Conservation (phyloP, 2,329 filamentous ascomycete genomes). For the Pseudonectria buxi region DNA sequence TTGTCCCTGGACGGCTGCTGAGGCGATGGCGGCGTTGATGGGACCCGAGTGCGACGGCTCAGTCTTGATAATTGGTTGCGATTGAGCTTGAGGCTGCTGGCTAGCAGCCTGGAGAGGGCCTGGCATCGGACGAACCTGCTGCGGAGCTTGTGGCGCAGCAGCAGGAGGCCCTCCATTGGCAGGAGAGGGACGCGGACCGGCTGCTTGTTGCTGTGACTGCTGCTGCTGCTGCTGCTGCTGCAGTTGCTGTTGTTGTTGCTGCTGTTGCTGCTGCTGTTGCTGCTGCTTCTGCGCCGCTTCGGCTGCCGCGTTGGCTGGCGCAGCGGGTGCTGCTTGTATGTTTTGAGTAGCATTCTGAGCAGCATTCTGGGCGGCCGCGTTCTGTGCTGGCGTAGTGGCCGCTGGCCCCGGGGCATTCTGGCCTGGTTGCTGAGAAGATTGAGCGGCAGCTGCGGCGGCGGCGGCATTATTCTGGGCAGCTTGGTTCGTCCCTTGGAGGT, state of each 20-base stretch:
- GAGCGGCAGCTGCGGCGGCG: constrained; percentile 16
- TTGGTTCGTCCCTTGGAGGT: constrained; percentile 22
- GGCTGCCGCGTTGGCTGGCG: constrained; percentile 37
- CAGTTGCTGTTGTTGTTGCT: too few relatives aligned
- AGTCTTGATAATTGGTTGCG: constrained; percentile 25
- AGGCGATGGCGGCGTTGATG: constrained; percentile 40
- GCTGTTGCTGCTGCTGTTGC: constrained; percentile 11
- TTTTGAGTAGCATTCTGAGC: constrained; percentile 23
- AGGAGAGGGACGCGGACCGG: constrained; percentile 22
- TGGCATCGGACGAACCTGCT: constrained; percentile 22
- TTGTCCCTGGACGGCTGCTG: constrained; percentile 32
- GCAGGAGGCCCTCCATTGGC: constrained; percentile 21
- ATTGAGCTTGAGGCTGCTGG: constrained; percentile 19
- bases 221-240: constrained; percentile 34
- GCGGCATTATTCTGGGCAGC: constrained; percentile 16
- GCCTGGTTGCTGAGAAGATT: constrained; percentile 18
- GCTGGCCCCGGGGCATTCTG: constrained; percentile 3
- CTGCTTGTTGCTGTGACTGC: constrained; percentile 31
- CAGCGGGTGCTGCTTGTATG: constrained; percentile 26
- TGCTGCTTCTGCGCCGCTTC: constrained; percentile 41
- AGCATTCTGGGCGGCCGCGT: constrained; percentile 7
- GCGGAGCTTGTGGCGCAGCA: constrained; percentile 16
- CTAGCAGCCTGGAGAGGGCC: constrained; percentile 18
- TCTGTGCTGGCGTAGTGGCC: too few relatives aligned
- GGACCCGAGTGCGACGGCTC: constrained; percentile 35